phyloP scores from a whole-genome alignment of 768 basidiomycete genomes.

The Cyclocybe aegerita region DNA sequence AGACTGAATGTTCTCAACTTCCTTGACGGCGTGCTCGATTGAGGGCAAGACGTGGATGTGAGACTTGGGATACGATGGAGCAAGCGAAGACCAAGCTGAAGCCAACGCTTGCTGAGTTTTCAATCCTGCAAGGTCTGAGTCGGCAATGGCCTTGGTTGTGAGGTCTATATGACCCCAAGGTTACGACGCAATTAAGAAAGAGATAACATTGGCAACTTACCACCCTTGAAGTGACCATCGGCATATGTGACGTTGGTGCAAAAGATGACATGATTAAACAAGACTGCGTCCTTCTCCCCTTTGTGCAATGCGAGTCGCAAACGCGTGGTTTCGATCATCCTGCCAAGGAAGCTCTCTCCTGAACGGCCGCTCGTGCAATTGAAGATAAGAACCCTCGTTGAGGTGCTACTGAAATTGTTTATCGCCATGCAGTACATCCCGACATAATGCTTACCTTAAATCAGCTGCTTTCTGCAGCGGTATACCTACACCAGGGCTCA shows the following conservation, averaged over 20 bases:
- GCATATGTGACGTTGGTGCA: conserved; percentile 96
- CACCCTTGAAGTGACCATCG: conserved; percentile 88
- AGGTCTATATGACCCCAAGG: conserved; percentile 58
- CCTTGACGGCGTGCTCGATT: conserved; percentile 83
- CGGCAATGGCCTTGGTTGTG: conserved; percentile 63
- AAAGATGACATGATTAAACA: conserved; percentile 89
- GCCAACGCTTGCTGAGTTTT: conserved; percentile 78
- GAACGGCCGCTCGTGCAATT: conserved; percentile 94
- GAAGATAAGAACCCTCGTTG: conserved; percentile 73
- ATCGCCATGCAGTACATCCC: conserved; percentile 1
- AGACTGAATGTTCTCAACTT: conserved; percentile 48
- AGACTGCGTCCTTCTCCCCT: conserved; percentile 37
- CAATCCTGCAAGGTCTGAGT: conserved; percentile 61
- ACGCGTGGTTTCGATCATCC: conserved; percentile 53
- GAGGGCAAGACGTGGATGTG: conserved; percentile 81
- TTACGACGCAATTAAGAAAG: neutral
- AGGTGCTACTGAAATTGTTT: conserved; percentile 22
- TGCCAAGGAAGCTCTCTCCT: conserved; percentile 65
- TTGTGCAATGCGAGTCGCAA: conserved; percentile 43
- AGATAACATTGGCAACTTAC: conserved; percentile 36
- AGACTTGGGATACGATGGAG: conserved; percentile 58
- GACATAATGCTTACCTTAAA: neutral
- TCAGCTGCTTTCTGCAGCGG: conserved; percentile 13
- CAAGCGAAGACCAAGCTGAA: conserved; percentile 65
- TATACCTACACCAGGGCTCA: conserved; percentile 54